phyloP scores from a whole-genome alignment of 768 basidiomycete genomes.

The Amanita phalloides region DNA sequence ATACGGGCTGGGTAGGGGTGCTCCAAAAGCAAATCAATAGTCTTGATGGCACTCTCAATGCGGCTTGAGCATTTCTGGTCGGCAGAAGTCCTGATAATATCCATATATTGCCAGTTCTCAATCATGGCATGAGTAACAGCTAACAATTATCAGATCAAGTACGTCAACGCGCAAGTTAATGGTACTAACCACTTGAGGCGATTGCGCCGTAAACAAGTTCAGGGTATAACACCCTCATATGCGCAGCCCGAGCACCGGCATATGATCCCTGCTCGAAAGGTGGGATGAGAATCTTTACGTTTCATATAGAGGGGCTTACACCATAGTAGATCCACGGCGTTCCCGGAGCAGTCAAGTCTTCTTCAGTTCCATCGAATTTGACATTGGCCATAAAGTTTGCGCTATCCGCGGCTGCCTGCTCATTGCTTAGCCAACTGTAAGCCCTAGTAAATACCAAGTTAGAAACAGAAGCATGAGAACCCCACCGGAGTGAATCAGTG shows the following conservation, averaged over 20 bases:
- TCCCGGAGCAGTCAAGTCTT: constrained; percentile 61
- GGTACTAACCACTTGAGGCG: constrained; percentile 63
- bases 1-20: constrained; percentile 30
- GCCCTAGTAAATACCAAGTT: background rate
- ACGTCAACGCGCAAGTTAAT: constrained; percentile 1
- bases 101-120: constrained; percentile 83
- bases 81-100: constrained; percentile 64
- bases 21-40: constrained; percentile 56
- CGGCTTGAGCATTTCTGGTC: constrained; percentile 51
- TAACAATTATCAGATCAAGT: constrained; percentile 14
- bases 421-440: constrained; percentile 77
- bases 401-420: constrained; percentile 82
- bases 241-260: constrained; percentile 87
- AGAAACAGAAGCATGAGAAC: background rate
- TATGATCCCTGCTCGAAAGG: constrained; percentile 59
- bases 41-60: constrained; percentile 43
- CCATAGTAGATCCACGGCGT: constrained; percentile 94
- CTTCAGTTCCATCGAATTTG: constrained; percentile 58
- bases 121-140: constrained; percentile 81
- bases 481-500: constrained; percentile 70
- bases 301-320: constrained; percentile 28
- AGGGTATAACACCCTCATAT: constrained; percentile 82
- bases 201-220: constrained; percentile 83
- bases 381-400: constrained; percentile 85
- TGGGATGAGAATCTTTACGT: background rate